Conservation (phyloP, 345 rosid species). For the Turritis glabra region DNA sequence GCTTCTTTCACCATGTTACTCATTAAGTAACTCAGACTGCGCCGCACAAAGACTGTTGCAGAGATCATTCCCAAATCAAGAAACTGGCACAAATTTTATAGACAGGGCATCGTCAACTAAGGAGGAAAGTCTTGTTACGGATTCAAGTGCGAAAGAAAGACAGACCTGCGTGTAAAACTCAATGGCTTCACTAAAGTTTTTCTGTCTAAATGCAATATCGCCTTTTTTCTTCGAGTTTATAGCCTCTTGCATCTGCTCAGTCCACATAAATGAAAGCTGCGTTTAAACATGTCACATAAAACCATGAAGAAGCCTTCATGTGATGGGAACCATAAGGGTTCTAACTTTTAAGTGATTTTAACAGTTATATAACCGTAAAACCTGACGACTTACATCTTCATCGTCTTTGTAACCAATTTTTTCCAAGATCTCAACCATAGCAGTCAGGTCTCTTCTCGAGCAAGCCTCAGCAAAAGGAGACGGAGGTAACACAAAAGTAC, state of each 20-base stretch:
- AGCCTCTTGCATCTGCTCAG: conserved; percentile 84
- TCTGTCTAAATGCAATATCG: conserved; percentile 70
- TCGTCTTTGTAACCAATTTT: conserved; percentile 84
- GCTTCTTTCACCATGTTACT: conserved; percentile 69
- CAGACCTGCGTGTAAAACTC: conserved; percentile 76
- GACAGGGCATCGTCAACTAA: conserved; percentile 10
- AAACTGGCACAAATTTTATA: conserved; percentile 49
- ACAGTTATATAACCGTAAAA: background rate
- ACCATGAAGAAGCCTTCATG: background rate
- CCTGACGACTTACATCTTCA: conserved; percentile 70
- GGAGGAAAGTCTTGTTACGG: conserved; percentile 14
- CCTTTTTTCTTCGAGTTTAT: conserved; percentile 83
- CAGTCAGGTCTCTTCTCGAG: conserved; percentile 71
- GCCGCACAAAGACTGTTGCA: conserved; percentile 70
- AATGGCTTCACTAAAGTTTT: conserved; percentile 63
- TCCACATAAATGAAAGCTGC: conserved; percentile 92
- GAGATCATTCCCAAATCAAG: conserved; percentile 75
- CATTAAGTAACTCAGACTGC: conserved; percentile 73
- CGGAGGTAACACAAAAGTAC: conserved; percentile 48
- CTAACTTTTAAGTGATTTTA: background rate
- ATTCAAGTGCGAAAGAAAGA: background rate
- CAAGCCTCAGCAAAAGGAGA: conserved; percentile 92
- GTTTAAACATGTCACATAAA: conserved; percentile 11
- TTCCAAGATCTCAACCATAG: conserved; percentile 77
- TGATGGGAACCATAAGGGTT: background rate